Base-by-base conservation (phyloP, 1,284 basidiomycete species). In the Cryptococcus sp. region DNA sequence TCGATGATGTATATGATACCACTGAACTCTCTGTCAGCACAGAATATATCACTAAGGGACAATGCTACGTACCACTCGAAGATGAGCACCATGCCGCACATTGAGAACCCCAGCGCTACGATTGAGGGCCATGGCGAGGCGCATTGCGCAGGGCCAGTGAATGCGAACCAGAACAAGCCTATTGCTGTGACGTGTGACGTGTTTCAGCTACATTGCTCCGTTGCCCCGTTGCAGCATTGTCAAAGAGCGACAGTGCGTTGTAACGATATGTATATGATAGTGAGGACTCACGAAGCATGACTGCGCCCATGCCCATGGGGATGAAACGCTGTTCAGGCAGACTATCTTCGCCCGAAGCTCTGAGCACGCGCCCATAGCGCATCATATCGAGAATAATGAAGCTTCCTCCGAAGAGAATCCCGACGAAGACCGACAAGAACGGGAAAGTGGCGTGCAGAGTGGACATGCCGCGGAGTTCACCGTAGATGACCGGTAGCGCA, bases 141-240 rank as follows among this genome's bases (percentile, higher is more conserved):
- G 1, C 39, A 41, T 45, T 61, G 65, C 25, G 65, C 65, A 6
- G 65, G 65, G 17, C 65, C 65, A 0, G 65, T 67, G 50, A 67
- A 67, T 3, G 65, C 63, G 54, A 67, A 67, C 65, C 65, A 67
- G 50, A 67, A 60, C 35, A 67, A 56, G 27, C 64, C 66, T 54
- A 62, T 39, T 0, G 57, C 47, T 47, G 38, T 5, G 19, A 13
- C 6, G 50, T 19, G 8, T 16, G 39, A 7, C 10, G 7, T 53
- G 35, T 15, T 20, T 47, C 44, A 57, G 31, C 22, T 25, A 3
- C 8, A 35, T 35, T 35, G 31, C 31, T 35, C 2, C 31, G 10
- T 35, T 35, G 25, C 25, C 25, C 25, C 25, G 25, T 25, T 6
- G 25, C 25, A 25, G 25, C 25, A 25, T 25, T 6, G 25, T 6